Percentiles rank a stretch among this genome's conserved stretches.
phyloP scores from a whole-genome alignment of 2,329 filamentous ascomycete species.

The Parastagonospora nodorum region DNA sequence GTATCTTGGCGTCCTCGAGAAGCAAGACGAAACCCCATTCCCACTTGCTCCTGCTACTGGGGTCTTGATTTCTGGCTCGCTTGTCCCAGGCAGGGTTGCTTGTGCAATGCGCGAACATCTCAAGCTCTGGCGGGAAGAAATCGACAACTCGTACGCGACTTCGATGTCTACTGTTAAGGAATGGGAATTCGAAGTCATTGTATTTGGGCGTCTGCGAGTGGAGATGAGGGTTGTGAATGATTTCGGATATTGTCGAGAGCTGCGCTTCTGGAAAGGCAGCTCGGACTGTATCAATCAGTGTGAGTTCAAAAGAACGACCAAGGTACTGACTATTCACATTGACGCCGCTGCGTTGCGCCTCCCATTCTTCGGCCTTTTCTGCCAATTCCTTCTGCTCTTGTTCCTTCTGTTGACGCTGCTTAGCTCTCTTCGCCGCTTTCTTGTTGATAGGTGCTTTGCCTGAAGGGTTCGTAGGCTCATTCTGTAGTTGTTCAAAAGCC shows the following conservation, averaged over 20 bases:
- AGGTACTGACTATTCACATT: slow-evolving; percentile 51
- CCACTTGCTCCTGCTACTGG: slow-evolving; percentile 59
- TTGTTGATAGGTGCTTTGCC: slow-evolving; percentile 12
- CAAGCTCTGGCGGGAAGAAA: slow-evolving; percentile 72
- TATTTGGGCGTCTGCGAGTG: slow-evolving; percentile 38
- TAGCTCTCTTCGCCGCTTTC: slow-evolving; percentile 10
- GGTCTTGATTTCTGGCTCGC: slow-evolving; percentile 45
- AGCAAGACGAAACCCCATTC: slow-evolving; percentile 84
- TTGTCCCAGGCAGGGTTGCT: slow-evolving; percentile 37
- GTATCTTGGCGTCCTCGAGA: slow-evolving; percentile 68
- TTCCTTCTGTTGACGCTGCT: slow-evolving; percentile 38
- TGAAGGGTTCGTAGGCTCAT: slow-evolving; percentile 24
- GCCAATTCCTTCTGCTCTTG: slow-evolving; percentile 43
- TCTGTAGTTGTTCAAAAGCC: slow-evolving; percentile 17
- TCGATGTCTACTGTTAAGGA: slow-evolving; percentile 74
- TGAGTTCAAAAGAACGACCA: not conserved
- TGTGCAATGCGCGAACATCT: slow-evolving; percentile 68
- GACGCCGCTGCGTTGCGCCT: slow-evolving; percentile 15
- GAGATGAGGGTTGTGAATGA: slow-evolving; percentile 55
- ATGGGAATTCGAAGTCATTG: slow-evolving; percentile 63
- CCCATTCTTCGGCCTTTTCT: slow-evolving; percentile 19
- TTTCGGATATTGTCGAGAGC: slow-evolving; percentile 47
- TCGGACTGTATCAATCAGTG: slow-evolving; percentile 49
- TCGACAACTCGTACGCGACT: slow-evolving; percentile 78
- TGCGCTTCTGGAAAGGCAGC: slow-evolving; percentile 49